Percentiles rank a stretch among this genome's conserved stretches.
Evolutionary conservation across 345 rosid species (phyloP).

Genomic region (Citrus glauca): DNA sequence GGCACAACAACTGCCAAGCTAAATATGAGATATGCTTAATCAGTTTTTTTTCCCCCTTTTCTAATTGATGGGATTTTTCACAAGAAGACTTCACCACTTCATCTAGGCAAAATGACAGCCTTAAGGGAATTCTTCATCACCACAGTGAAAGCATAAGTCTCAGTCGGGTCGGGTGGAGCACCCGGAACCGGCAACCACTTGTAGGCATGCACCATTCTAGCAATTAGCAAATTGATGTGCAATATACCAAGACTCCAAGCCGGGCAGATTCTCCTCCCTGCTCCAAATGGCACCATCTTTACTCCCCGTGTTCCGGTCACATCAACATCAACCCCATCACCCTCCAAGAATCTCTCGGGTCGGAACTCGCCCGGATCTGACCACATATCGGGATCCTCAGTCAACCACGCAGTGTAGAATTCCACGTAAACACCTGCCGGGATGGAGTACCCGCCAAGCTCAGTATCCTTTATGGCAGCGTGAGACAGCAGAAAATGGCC

Average conservation of each 20-base stretch:
- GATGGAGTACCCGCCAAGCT: constrained; percentile 74
- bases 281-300: constrained; percentile 86
- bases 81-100: not conserved
- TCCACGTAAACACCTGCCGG: constrained; percentile 70
- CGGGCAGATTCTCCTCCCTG: constrained; percentile 90
- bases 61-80: not conserved
- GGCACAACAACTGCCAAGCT: not conserved
- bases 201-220: constrained; percentile 79
- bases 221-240: constrained; percentile 69
- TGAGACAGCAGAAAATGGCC: constrained; percentile 89
- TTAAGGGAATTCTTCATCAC: constrained; percentile 87
- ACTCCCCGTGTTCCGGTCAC: constrained; percentile 79
- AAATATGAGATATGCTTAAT: not conserved
- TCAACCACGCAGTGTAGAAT: constrained; percentile 91
- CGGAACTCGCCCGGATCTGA: constrained; percentile 60
- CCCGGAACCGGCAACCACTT: constrained; percentile 67
- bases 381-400: constrained; percentile 81
- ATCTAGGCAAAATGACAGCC: constrained; percentile 58
- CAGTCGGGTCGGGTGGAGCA: constrained; percentile 70
- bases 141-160: constrained; percentile 88
- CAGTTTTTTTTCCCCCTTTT: not conserved
- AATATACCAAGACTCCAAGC: constrained; percentile 74
- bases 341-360: constrained; percentile 80
- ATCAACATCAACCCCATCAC: constrained; percentile 79
- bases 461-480: constrained; percentile 54